Conservation (phyloP, 805 yeast genomes). For the Candida nemodendra region DNA sequence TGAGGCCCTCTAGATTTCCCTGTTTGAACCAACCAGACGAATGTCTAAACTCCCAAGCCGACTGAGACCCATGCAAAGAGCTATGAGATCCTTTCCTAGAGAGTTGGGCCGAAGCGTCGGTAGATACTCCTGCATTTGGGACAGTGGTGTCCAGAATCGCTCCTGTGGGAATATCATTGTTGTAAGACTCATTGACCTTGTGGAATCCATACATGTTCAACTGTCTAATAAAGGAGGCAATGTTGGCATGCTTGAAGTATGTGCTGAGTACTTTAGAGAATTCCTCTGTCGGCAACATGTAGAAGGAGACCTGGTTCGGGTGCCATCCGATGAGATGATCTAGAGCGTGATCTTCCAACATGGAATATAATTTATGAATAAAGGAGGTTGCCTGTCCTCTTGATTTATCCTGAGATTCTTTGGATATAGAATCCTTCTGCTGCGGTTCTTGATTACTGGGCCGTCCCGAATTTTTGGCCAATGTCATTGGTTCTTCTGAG, state of each 20-base stretch:
- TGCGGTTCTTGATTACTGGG: conserved; percentile 1
- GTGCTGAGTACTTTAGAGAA: conserved; percentile 69
- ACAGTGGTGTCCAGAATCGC: conserved; percentile 3
- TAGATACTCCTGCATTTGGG: conserved; percentile 1
- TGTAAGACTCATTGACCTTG: conserved; percentile 56
- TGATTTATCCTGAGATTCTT: conserved; percentile 11
- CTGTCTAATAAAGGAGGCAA: conserved; percentile 76
- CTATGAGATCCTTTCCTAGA: conserved; percentile 25
- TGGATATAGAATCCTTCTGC: not conserved
- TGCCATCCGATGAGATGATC: conserved; percentile 86
- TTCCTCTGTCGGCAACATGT: conserved; percentile 81
- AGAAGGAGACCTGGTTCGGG: conserved; percentile 61
- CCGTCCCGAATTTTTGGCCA: conserved; percentile 10
- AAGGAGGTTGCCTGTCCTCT: conserved; percentile 44
- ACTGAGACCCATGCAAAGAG: conserved; percentile 17
- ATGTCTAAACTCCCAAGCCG: conserved; percentile 85
- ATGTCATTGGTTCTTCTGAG: conserved; percentile 11
- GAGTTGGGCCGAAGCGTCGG: conserved; percentile 10
- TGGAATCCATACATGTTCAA: conserved; percentile 83
- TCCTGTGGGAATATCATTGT: conserved; percentile 15
- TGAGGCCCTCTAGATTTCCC: conserved; percentile 74
- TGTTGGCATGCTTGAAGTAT: conserved; percentile 79
- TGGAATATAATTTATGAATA: conserved; percentile 85
- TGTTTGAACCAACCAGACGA: conserved; percentile 73
- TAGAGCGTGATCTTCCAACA: conserved; percentile 77